phyloP scores from a whole-genome alignment of 257 asterid genomes.

The Gardenia jasminoides region DNA sequence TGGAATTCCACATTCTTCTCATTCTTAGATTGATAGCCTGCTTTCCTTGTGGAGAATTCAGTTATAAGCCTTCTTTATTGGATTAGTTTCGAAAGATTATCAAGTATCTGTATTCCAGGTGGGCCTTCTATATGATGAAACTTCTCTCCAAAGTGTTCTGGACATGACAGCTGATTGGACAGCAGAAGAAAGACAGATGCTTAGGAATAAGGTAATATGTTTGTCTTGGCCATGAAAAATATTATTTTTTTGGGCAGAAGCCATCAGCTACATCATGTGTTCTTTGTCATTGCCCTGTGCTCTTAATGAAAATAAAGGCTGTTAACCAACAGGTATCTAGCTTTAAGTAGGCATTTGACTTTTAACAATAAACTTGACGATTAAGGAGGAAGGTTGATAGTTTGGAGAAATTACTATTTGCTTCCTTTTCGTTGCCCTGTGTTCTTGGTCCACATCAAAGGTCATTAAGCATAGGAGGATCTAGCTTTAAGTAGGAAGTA shows the following conservation, averaged over 20 bases:
- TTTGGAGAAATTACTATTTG: background rate
- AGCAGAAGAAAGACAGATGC: constrained; percentile 72
- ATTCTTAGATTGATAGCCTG: background rate
- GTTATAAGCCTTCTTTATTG: background rate
- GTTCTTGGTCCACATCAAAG: background rate
- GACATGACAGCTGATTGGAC: constrained; percentile 97
- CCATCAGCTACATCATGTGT: background rate
- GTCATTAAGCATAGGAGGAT: background rate
- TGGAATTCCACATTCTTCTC: background rate
- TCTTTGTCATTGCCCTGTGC: background rate
- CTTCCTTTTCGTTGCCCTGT: background rate
- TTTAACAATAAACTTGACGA: background rate
- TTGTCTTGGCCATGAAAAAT: background rate
- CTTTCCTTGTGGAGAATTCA: background rate
- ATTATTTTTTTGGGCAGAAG: background rate
- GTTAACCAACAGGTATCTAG: background rate
- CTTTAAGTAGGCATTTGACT: background rate
- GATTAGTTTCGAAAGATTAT: background rate
- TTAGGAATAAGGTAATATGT: constrained; percentile 71
- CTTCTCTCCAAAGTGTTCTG: constrained; percentile 71
- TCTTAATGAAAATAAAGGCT: background rate
- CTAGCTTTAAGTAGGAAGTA: background rate
- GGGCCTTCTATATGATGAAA: constrained; percentile 85
- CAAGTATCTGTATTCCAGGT: constrained; percentile 51
- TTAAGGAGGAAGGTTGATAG: background rate